Evolutionary conservation across 73 alveolate species (phyloP).

Genomic region (Paramecium caudatum): DNA sequence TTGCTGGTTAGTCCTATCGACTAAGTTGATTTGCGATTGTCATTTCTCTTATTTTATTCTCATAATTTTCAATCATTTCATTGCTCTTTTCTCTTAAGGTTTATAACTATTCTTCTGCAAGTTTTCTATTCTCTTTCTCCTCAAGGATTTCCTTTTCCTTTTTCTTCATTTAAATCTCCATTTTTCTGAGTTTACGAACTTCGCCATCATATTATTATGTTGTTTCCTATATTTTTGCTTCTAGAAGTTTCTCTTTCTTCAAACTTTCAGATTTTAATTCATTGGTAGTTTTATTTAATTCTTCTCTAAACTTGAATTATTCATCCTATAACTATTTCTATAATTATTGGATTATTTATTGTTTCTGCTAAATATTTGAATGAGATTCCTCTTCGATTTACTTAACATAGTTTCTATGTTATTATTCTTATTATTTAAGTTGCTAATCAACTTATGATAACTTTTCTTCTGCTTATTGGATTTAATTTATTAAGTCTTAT

Average conservation of each 20-base stretch:
- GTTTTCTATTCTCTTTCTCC: neutral
- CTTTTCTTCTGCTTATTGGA: constrained; percentile 15
- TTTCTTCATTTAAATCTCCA: neutral
- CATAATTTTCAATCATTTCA: constrained; percentile 58
- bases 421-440: neutral
- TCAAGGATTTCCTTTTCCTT: constrained; percentile 45
- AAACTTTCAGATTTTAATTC: constrained; percentile 44
- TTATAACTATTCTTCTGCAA: constrained; percentile 2
- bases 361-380: neutral
- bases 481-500: constrained; percentile 23
- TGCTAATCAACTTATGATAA: neutral
- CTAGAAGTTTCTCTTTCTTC: neutral
- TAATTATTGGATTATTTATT: neutral
- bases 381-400: neutral
- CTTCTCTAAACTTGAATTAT: neutral
- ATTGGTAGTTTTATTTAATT: neutral
- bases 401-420: neutral
- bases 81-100: constrained; percentile 21
- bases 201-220: neutral
- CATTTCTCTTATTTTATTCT: constrained; percentile 23
- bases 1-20: neutral
- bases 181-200: neutral
- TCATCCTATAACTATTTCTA: constrained; percentile 51
- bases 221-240: neutral
- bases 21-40: neutral